Evolutionary conservation across 176 grass and related monocot species (phyloP).

Genomic region (Thinopyrum elongatum): DNA sequence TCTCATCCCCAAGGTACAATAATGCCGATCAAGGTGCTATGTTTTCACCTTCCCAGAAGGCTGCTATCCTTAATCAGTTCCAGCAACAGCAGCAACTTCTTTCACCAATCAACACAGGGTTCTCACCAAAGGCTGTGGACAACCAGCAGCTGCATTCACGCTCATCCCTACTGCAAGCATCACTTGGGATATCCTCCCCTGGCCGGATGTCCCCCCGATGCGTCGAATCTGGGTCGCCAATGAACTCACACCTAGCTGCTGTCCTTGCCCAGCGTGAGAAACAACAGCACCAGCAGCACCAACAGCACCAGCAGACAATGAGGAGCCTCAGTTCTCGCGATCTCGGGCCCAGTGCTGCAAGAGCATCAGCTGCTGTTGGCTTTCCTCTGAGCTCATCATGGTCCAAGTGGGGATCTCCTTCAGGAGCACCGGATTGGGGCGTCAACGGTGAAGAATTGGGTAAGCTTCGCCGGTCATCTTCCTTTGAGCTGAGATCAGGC

Average conservation of each 20-base stretch:
- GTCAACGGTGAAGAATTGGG: slow-evolving; percentile 73
- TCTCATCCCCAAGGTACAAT: slow-evolving; percentile 59
- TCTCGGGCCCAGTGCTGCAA: slow-evolving; percentile 53
- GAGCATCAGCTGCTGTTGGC: slow-evolving; percentile 36
- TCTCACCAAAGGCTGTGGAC: slow-evolving; percentile 58
- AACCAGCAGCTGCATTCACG: slow-evolving; percentile 59
- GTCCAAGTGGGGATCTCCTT: slow-evolving; percentile 66
- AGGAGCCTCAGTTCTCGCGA: slow-evolving; percentile 81
- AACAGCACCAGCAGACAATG: slow-evolving; percentile 54
- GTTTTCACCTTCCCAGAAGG: slow-evolving; percentile 75
- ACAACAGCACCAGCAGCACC: slow-evolving; percentile 42
- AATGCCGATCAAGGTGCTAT: slow-evolving; percentile 63
- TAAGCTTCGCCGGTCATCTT: slow-evolving; percentile 67
- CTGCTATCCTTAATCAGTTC: slow-evolving; percentile 73
- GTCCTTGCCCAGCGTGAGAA: slow-evolving; percentile 62
- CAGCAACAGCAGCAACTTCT: slow-evolving; percentile 88
- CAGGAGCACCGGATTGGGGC: slow-evolving; percentile 55
- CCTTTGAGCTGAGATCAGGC: slow-evolving; percentile 63
- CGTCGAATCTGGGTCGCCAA: slow-evolving; percentile 60
- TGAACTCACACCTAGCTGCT: slow-evolving; percentile 62
- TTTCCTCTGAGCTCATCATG: slow-evolving; percentile 64
- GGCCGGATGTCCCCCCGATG: slow-evolving; percentile 64
- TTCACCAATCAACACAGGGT: slow-evolving; percentile 74
- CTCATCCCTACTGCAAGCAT: slow-evolving; percentile 67
- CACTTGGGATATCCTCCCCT: slow-evolving; percentile 58